Conservation (phyloP, 2,329 filamentous ascomycete genomes). For the Colletotrichum siamense region DNA sequence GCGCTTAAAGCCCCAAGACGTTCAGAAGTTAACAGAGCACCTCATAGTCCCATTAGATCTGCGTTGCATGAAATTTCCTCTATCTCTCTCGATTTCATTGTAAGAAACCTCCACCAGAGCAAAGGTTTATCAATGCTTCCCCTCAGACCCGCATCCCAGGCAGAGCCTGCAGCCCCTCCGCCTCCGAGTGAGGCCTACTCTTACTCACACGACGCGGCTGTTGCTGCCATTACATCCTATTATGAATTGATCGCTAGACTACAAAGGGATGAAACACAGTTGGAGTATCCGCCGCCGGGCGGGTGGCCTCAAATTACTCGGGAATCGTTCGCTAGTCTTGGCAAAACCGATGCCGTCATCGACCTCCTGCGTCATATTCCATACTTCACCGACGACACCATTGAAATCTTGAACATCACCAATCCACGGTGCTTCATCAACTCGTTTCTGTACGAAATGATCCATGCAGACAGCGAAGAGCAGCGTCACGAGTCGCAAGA, state of each 20-base stretch:
- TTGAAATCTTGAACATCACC: not conserved
- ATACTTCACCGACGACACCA: not conserved
- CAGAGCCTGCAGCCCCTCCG: not conserved
- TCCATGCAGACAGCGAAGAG: too few relatives aligned
- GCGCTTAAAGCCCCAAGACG: not conserved
- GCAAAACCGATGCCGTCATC: not conserved
- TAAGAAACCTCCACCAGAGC: not conserved
- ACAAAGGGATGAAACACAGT: not conserved
- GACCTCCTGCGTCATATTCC: not conserved
- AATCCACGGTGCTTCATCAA: too few relatives aligned
- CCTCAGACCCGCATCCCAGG: not conserved
- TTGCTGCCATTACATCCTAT: not conserved
- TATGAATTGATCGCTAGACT: not conserved
- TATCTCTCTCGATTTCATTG: not conserved
- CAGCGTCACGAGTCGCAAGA: too few relatives aligned
- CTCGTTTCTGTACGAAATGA: too few relatives aligned
- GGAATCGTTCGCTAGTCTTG: not conserved
- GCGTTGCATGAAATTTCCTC: not conserved
- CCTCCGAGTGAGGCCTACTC: not conserved
- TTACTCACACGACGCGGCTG: not conserved
- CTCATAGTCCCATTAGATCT: not conserved
- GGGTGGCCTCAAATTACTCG: not conserved
- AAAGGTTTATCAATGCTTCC: not conserved
- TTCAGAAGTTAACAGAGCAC: not conserved
- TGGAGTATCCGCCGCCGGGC: not conserved